Conservation (phyloP, 371 early-diverging fungal genomes). For the Lichtheimia corymbifera region DNA sequence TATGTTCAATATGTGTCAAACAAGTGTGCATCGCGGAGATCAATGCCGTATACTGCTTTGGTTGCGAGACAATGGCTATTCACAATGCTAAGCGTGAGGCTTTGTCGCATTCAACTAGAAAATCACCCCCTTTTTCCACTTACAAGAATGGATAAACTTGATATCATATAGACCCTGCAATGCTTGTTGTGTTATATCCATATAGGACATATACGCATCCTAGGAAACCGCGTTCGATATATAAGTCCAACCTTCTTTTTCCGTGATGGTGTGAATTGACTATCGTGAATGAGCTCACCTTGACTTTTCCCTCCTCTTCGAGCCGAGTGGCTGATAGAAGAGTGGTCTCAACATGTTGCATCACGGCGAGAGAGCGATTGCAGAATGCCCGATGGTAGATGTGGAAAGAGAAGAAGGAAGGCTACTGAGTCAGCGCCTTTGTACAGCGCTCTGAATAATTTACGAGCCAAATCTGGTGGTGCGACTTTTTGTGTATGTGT, state of each 20-base stretch:
- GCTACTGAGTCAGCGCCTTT: slow-evolving; percentile 1
- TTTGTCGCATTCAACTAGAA: neutral
- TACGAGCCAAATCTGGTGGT: too few relatives aligned
- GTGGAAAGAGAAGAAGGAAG: neutral
- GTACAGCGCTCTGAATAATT: too few relatives aligned
- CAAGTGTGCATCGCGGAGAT: slow-evolving; percentile 40
- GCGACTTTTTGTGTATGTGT: too few relatives aligned
- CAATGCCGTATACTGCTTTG: slow-evolving; percentile 36
- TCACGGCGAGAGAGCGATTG: slow-evolving; percentile 9
- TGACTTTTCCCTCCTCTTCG: slow-evolving; percentile 40
- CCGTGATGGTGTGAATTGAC: neutral
- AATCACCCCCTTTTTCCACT: neutral
- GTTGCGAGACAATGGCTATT: slow-evolving; percentile 45
- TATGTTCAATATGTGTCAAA: slow-evolving; percentile 38
- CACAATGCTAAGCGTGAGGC: neutral
- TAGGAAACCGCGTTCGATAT: slow-evolving; percentile 10
- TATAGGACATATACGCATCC: slow-evolving; percentile 49
- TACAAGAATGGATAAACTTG: slow-evolving; percentile 54
- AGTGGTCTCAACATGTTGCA: slow-evolving; percentile 38
- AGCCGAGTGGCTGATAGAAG: slow-evolving; percentile 31
- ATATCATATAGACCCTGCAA: slow-evolving; percentile 34
- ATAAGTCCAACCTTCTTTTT: neutral
- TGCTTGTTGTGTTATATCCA: slow-evolving; percentile 30
- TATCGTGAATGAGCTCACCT: slow-evolving; percentile 18
- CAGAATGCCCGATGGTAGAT: too few relatives aligned